Conservation (phyloP, 306 rosid genomes). For the Urtica urens region DNA sequence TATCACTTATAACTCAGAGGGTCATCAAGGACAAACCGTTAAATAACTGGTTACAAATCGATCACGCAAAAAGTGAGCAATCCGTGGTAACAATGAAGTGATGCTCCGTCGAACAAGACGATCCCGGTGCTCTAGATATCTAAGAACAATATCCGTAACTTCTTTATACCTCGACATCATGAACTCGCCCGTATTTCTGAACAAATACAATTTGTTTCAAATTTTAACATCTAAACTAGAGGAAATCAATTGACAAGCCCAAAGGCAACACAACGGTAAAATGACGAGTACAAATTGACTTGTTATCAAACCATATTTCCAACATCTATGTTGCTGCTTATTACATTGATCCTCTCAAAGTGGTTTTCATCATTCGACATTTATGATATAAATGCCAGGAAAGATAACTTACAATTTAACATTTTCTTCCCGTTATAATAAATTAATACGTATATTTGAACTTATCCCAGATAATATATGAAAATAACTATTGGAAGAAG, state of each 20-base stretch:
- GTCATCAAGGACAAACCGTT: constrained; percentile 40
- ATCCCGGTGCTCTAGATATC: constrained; percentile 85
- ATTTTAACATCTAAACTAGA: background rate
- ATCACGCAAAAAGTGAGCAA: constrained; percentile 95
- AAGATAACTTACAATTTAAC: too few species aligned
- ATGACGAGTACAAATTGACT: background rate
- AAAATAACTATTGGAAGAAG: too few species aligned
- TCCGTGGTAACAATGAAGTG: constrained; percentile 89
- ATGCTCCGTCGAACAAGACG: constrained; percentile 97
- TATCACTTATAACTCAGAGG: background rate
- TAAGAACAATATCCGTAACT: constrained; percentile 94
- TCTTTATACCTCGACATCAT: constrained; percentile 99
- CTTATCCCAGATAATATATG: too few species aligned
- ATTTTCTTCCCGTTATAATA: too few species aligned
- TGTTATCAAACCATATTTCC: background rate
- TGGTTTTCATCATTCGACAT: too few species aligned
- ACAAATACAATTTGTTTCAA: constrained; percentile 6
- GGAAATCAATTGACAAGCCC: background rate
- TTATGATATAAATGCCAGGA: too few species aligned
- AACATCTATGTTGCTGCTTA: background rate
- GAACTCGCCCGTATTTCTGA: constrained; percentile 97
- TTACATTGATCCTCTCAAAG: too few species aligned
- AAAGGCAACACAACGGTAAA: background rate
- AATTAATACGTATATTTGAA: too few species aligned
- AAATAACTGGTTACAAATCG: constrained; percentile 93